Base-by-base conservation (phyloP, 1,284 basidiomycete genomes). In the Cutaneotrichosporon mucoides region DNA sequence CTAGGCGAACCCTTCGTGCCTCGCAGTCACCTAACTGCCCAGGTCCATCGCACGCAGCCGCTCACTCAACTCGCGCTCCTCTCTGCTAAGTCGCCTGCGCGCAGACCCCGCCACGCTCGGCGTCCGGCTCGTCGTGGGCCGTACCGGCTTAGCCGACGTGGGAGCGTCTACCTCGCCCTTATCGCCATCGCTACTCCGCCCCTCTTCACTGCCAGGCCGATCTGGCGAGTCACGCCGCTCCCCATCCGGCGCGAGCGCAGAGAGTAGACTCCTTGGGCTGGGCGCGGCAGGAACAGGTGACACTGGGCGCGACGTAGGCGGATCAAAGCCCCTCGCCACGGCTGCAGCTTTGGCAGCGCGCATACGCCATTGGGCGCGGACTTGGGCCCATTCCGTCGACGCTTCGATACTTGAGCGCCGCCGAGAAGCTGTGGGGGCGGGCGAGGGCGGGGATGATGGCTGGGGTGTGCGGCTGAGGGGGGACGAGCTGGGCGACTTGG, bases 21-120 rank as follows among this genome's bases (percentile, higher is more conserved):
- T n/a, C n/a, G n/a, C n/a, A n/a, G n/a, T n/a, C n/a, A n/a, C n/a
- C 24, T 24, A 24, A 3, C 24, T 3, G 35, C 38, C 54, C 13
- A 66, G 13, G 12, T 60, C 61, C 61, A 68, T 37, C 11, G 54
- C 57, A 36, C 68, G 59, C 45, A 75, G 56, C 36, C 59, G 64
- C 61, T 72, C 72, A 51, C 71, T 73, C 49, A 75, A 53, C 56
- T 72, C 72, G 16, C 68, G 54, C 52, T 75, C 73, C 16, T 68
- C 68, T n/a, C 63, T 33, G 36, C 59, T 62, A 10, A 60, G 63
- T 11, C 68, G 62, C 2, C 64, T 52, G 13, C 60, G 52, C 48
- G 37, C 4, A 41, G 48, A 15, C 51, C 44, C 41, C 38, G 43
- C 36, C 35, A 53, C 46, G 49, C 57, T 35, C 11, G 54, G 57